Conservation (phyloP, 306 rosid species). For the Herpetospermum pedunculosum region DNA sequence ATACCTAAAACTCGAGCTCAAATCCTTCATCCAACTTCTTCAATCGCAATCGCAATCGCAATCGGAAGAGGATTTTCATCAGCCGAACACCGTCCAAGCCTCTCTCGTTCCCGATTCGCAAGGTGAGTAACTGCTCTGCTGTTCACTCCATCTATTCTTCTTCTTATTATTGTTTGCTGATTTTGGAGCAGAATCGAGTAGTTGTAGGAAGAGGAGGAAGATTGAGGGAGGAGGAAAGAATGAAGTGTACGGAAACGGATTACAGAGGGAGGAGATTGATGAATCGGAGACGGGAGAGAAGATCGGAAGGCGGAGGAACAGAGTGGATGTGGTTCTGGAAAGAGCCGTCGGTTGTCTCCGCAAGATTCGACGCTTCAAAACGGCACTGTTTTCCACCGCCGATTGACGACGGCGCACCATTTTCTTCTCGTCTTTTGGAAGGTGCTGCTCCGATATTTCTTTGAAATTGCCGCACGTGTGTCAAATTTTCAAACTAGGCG, state of each 20-base stretch:
- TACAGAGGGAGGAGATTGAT: constrained; percentile 7
- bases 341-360: constrained; percentile 36
- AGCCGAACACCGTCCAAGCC: constrained; percentile 5
- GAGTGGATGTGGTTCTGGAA: constrained; percentile 39
- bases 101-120: constrained; percentile 12
- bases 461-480: not conserved
- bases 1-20: constrained; percentile 33
- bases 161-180: not conserved
- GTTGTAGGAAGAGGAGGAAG: constrained; percentile 19
- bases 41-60: constrained; percentile 18
- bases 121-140: constrained; percentile 14
- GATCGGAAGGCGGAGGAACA: constrained; percentile 31
- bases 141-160: not conserved
- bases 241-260: not conserved
- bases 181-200: constrained; percentile 32
- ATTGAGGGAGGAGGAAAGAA: not conserved
- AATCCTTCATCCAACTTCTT: constrained; percentile 28
- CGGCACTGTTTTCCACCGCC: constrained; percentile 11
- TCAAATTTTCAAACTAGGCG: not conserved
- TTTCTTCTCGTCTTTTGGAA: not conserved
- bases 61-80: not conserved
- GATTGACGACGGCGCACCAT: not conserved
- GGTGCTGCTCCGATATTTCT: not conserved
- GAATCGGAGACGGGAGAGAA: constrained; percentile 16
- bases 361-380: constrained; percentile 31